Evolutionary conservation across 2,329 filamentous ascomycete species (phyloP).

Genomic region (Alternaria gansuensis): DNA sequence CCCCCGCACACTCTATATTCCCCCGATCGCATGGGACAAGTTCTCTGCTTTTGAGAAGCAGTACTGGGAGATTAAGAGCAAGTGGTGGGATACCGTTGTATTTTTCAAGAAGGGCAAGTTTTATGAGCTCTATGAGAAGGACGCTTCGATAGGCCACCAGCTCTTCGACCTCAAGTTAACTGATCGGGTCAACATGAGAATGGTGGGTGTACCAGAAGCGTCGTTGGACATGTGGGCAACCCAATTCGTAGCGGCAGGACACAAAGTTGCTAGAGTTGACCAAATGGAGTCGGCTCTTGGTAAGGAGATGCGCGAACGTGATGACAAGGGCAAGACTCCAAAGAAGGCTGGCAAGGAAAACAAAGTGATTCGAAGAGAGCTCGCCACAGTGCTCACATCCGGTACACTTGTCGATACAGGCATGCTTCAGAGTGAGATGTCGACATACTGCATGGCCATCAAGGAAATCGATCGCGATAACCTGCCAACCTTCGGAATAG

Average conservation of each 20-base stretch:
- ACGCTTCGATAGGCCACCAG: constrained; percentile 95
- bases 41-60: constrained; percentile 97
- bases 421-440: constrained; percentile 98
- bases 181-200: constrained; percentile 98
- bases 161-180: constrained; percentile 98
- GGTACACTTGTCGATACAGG: constrained; percentile 94
- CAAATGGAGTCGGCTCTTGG: constrained; percentile 95
- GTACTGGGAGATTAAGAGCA: constrained; percentile 99
- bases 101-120: constrained; percentile 99
- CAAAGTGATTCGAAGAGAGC: constrained; percentile 90
- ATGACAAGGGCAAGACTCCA: constrained; percentile 61
- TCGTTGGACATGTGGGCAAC: constrained; percentile 97
- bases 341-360: constrained; percentile 70
- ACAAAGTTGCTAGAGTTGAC: constrained; percentile 95
- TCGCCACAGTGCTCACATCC: constrained; percentile 88
- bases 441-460: constrained; percentile 93
- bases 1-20: constrained; percentile 88
- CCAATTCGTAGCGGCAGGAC: constrained; percentile 97
- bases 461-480: constrained; percentile 75
- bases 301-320: constrained; percentile 98
- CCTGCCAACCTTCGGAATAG: constrained; percentile 84
- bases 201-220: constrained; percentile 97
- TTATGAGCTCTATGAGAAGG: constrained; percentile 97
- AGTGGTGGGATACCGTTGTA: constrained; percentile 95
- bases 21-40: constrained; percentile 77